These are phyloP conservation scores for Penicillium sp. DNA, from an alignment of 2,329 filamentous ascomycete species.

Conservation along the genomic window DNA sequence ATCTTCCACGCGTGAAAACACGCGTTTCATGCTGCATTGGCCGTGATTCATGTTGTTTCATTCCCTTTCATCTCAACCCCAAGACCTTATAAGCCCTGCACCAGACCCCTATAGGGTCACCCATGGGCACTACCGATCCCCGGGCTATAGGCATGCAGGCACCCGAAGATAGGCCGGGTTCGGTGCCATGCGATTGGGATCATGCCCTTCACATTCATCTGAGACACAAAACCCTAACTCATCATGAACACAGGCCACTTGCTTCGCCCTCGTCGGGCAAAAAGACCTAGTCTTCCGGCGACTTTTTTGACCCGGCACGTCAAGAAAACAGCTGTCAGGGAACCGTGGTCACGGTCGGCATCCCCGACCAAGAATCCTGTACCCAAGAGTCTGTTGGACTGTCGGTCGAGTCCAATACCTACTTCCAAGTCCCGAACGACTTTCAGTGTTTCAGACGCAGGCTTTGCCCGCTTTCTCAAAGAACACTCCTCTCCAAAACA, in stretches of 20 bases:
- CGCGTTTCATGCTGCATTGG: background rate
- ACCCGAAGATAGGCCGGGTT: too few relatives aligned
- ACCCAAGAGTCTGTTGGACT: background rate
- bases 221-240: constrained; percentile 1
- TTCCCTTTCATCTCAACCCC: too few relatives aligned
- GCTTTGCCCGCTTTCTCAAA: constrained; percentile 45
- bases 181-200: too few relatives aligned
- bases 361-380: background rate
- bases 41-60: too few relatives aligned
- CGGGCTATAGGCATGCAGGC: too few relatives aligned
- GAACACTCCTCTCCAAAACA: constrained; percentile 46
- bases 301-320: constrained; percentile 1
- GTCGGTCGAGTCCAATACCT: background rate
- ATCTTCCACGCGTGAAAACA: background rate
- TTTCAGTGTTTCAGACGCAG: constrained; percentile 27
- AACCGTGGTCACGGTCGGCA: constrained; percentile 14
- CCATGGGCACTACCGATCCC: too few relatives aligned
- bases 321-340: constrained; percentile 19
- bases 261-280: background rate
- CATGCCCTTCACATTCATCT: background rate
- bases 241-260: constrained; percentile 12
- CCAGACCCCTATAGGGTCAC: too few relatives aligned
- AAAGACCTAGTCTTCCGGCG: constrained; percentile 7
- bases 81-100: too few relatives aligned
- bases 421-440: background rate